These are phyloP conservation scores for Hymenoscyphus infarciens DNA, from an alignment of 2,329 filamentous ascomycete species.

Conservation along the genomic window DNA sequence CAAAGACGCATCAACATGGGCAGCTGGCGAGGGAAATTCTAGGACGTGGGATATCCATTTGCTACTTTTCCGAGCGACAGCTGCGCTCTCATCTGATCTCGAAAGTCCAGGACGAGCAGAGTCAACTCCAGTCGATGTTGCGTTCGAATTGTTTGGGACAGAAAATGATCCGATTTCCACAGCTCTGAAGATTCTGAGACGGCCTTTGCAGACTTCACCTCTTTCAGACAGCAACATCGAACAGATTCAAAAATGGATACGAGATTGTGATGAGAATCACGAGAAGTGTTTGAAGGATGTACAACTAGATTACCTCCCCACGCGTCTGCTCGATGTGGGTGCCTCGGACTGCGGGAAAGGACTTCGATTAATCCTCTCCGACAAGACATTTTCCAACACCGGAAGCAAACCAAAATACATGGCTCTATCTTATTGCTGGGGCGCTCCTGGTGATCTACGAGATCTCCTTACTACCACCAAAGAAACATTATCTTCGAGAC, in stretches of 20 bases:
- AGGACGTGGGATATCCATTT: slow-evolving; percentile 1
- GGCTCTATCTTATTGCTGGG: slow-evolving; percentile 21
- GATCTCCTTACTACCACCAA: slow-evolving; percentile 18
- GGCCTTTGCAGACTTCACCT: slow-evolving; percentile 4
- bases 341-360: neutral
- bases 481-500: slow-evolving; percentile 6
- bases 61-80: neutral
- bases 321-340: slow-evolving; percentile 14
- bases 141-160: slow-evolving; percentile 16
- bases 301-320: slow-evolving; percentile 7
- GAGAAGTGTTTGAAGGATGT: slow-evolving; percentile 6
- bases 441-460: slow-evolving; percentile 5
- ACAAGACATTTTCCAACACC: neutral
- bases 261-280: slow-evolving; percentile 10
- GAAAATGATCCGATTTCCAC: slow-evolving; percentile 9
- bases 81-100: neutral
- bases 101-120: neutral
- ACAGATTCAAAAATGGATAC: slow-evolving; percentile 14
- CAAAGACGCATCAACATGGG: slow-evolving; percentile 6
- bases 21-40: neutral
- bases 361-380: neutral
- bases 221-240: slow-evolving; percentile 13
- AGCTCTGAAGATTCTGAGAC: slow-evolving; percentile 12
- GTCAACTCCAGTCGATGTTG: slow-evolving; percentile 2
- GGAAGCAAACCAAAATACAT: slow-evolving; percentile 4